Percentiles rank a stretch among this genome's conserved stretches.
phyloP scores from a whole-genome alignment of 1,284 basidiomycete genomes.

The Heliocybe sulcata region DNA sequence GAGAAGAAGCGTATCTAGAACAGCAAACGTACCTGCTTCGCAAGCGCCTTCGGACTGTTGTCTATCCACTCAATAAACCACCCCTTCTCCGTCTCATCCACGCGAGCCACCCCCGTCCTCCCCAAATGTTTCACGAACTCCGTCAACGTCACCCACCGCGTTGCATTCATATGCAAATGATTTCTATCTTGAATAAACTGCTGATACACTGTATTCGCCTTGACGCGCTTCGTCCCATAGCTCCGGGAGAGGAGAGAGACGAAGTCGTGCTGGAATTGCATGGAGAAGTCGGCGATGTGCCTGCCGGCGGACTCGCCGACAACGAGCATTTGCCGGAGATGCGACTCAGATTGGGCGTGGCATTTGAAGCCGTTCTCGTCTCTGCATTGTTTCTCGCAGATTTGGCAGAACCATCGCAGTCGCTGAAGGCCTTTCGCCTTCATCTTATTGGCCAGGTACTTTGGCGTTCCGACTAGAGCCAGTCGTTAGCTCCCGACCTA shows the following conservation, averaged over 20 bases:
- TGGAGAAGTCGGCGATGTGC: conserved; percentile 88
- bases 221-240: conserved; percentile 92
- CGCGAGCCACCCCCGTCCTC: conserved; percentile 79
- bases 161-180: conserved; percentile 98
- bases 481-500: conserved; percentile 2
- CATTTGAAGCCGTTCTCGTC: conserved; percentile 98
- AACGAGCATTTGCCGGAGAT: conserved; percentile 93
- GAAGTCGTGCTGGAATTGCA: conserved; percentile 90
- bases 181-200: conserved; percentile 95
- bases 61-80: conserved; percentile 98
- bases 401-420: conserved; percentile 94
- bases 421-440: conserved; percentile 93
- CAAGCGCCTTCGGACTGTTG: conserved; percentile 88
- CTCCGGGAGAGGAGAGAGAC: conserved; percentile 80
- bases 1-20: conserved; percentile 3
- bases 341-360: conserved; percentile 80
- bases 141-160: conserved; percentile 93
- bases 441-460: conserved; percentile 92
- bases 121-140: conserved; percentile 94
- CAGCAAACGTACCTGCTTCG: conserved; percentile 63
- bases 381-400: conserved; percentile 93
- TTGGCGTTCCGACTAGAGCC: conserved; percentile 73
- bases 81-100: conserved; percentile 97
- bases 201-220: conserved; percentile 95
- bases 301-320: conserved; percentile 89